Conservation (phyloP, 2,329 filamentous ascomycete species). For the Chrysoporthe austroafricana region DNA sequence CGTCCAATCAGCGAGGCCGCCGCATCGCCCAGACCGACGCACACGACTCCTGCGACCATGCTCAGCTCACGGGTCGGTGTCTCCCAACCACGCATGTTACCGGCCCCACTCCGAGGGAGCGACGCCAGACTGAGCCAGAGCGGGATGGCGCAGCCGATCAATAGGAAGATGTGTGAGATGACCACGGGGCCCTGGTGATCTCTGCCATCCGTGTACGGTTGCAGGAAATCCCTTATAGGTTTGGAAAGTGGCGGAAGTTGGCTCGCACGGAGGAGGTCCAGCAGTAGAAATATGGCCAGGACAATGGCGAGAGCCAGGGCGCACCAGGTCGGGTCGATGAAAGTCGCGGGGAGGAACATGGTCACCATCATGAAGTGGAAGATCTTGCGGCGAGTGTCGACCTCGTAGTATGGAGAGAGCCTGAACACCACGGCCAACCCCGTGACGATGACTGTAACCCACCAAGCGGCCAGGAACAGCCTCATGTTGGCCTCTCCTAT, state of each 20-base stretch:
- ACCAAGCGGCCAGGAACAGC: constrained; percentile 78
- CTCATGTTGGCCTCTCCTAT: constrained; percentile 81
- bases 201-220: constrained; percentile 91
- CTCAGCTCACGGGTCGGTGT: constrained; percentile 74
- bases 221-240: constrained; percentile 83
- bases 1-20: constrained; percentile 89
- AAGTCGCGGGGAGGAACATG: constrained; percentile 89
- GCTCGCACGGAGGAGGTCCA: constrained; percentile 87
- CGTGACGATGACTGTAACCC: constrained; percentile 65
- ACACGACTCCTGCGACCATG: constrained; percentile 91
- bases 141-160: constrained; percentile 93
- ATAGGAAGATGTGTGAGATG: constrained; percentile 91
- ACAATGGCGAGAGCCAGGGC: constrained; percentile 79
- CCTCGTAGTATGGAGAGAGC: constrained; percentile 78
- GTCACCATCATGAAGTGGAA: constrained; percentile 99
- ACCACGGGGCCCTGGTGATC: constrained; percentile 94
- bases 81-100: constrained; percentile 74
- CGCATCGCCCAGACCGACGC: constrained; percentile 93
- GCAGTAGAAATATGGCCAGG: constrained; percentile 81
- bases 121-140: constrained; percentile 86
- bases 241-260: constrained; percentile 89
- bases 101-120: constrained; percentile 58
- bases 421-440: constrained; percentile 77
- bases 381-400: constrained; percentile 94
- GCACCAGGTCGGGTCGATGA: constrained; percentile 82